These are phyloP conservation scores for Colletotrichum phormii DNA, from an alignment of 2,329 filamentous ascomycete species.

Conservation along the genomic window DNA sequence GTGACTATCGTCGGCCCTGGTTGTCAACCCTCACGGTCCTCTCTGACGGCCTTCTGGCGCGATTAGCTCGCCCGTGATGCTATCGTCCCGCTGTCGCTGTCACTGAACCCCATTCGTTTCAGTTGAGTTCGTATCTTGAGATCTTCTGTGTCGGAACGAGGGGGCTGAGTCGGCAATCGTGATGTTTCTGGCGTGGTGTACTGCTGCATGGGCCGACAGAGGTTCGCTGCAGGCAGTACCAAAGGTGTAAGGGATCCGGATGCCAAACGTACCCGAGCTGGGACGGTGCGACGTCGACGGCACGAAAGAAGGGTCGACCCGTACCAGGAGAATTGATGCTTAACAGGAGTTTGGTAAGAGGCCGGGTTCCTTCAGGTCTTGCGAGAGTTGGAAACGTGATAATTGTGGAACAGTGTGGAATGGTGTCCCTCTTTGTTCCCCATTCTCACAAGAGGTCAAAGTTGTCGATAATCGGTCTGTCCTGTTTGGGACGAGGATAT, in stretches of 20 bases:
- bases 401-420: conserved; percentile 18
- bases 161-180: conserved; percentile 20
- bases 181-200: conserved; percentile 14
- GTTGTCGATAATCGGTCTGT: background rate
- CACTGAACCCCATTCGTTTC: conserved; percentile 19
- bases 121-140: conserved; percentile 32
- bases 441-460: background rate
- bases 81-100: background rate
- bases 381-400: background rate
- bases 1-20: background rate
- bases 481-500: background rate
- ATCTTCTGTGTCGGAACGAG: background rate
- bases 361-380: background rate
- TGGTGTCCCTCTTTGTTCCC: conserved; percentile 12
- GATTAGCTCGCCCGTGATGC: background rate
- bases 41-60: background rate
- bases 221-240: background rate
- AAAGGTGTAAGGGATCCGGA: conserved; percentile 13
- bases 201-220: conserved; percentile 6
- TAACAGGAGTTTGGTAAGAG: conserved; percentile 15
- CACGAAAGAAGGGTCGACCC: background rate
- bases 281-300: conserved; percentile 16
- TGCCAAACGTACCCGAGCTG: background rate
- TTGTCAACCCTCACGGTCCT: background rate
- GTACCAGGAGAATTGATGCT: conserved; percentile 7